Conservation (phyloP, 2,329 filamentous ascomycete genomes). For the Neofusicoccum umdonicola region DNA sequence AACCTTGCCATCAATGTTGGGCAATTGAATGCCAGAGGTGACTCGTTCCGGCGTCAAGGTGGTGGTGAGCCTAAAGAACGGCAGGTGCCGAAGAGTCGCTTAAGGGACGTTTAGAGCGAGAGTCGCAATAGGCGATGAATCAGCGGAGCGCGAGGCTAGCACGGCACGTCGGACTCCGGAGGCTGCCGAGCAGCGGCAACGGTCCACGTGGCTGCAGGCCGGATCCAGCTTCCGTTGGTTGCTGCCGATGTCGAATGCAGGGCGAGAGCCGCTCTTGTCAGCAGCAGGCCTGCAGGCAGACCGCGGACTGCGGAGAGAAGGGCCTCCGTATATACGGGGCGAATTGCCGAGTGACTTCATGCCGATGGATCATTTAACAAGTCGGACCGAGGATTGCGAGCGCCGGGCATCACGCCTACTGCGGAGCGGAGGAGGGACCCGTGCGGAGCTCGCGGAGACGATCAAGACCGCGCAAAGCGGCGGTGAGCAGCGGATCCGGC, state of each 20-base stretch:
- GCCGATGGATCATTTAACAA: not conserved
- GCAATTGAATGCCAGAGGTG: not conserved
- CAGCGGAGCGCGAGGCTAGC: not conserved
- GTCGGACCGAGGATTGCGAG: not conserved
- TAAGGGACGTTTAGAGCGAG: not conserved
- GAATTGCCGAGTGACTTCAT: slow-evolving; percentile 10
- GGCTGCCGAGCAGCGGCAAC: not conserved
- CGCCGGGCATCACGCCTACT: not conserved
- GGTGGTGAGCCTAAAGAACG: not conserved
- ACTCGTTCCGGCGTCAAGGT: not conserved
- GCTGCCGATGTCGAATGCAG: not conserved
- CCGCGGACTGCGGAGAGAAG: not conserved
- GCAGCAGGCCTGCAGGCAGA: not conserved
- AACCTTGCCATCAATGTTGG: too few relatives aligned
- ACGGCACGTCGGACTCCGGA: not conserved
- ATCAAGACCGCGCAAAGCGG: not conserved
- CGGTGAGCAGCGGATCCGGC: not conserved
- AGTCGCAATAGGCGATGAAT: not conserved
- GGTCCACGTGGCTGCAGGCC: not conserved
- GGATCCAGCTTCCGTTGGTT: too few relatives aligned
- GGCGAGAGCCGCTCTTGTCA: not conserved
- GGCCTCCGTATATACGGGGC: not conserved
- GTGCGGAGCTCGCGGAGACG: slow-evolving; percentile 1
- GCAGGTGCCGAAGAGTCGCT: not conserved
- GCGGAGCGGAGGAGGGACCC: not conserved